Conservation (phyloP, 331 rosid species). For the Cydonia oblonga region DNA sequence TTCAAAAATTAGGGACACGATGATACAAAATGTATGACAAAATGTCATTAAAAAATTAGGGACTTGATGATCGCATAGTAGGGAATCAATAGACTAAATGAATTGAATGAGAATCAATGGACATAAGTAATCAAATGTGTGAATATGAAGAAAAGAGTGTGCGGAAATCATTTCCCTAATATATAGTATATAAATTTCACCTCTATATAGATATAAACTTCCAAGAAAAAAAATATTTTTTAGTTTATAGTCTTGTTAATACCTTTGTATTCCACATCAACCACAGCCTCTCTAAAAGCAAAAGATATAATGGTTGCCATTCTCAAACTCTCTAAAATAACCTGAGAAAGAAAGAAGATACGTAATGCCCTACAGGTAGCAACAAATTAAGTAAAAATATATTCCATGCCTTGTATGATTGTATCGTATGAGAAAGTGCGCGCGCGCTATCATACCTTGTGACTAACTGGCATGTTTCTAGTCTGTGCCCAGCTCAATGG, state of each 20-base stretch:
- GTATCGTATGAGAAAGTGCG: neutral
- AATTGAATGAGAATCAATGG: neutral
- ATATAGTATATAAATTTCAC: too few species aligned
- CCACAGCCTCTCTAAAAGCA: conserved; percentile 85
- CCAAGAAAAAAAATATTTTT: too few species aligned
- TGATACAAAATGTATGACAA: neutral
- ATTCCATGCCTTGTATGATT: neutral
- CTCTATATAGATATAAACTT: too few species aligned
- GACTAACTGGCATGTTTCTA: conserved; percentile 31
- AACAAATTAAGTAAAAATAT: neutral
- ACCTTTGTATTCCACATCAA: conserved; percentile 92
- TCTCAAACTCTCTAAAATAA: conserved; percentile 78
- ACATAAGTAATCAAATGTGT: too few species aligned
- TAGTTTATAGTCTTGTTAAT: neutral
- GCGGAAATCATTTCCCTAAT: neutral
- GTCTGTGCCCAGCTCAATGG: conserved; percentile 69
- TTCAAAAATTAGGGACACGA: neutral
- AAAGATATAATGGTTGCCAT: conserved; percentile 89
- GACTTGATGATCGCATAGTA: neutral
- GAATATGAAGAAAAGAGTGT: neutral
- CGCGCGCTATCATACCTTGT: conserved; percentile 49
- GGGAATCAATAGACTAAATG: neutral
- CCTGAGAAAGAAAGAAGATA: conserved; percentile 32
- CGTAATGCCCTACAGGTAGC: neutral
- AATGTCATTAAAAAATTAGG: neutral